phyloP scores from a whole-genome alignment of 768 basidiomycete species.

The Cyclocybe cylindracea region DNA sequence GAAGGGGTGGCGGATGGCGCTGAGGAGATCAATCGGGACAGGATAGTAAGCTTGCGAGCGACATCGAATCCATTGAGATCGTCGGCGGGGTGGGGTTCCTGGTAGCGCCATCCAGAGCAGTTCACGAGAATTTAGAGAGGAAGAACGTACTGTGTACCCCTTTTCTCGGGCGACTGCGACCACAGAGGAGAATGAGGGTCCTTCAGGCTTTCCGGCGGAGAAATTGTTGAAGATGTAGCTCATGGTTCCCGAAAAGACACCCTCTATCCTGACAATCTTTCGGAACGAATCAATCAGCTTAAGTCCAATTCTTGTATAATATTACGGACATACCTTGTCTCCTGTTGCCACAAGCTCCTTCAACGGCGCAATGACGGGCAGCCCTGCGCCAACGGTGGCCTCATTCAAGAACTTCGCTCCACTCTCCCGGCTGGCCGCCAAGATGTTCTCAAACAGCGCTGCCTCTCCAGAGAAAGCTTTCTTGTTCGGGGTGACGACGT shows the following conservation, averaged over 20 bases:
- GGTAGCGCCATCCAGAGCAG: neutral
- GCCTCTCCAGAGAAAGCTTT: slow-evolving; percentile 86
- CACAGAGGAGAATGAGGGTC: slow-evolving; percentile 84
- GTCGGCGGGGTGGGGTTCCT: slow-evolving; percentile 98
- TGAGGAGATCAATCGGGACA: slow-evolving; percentile 74
- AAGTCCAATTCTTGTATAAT: neutral
- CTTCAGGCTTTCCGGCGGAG: slow-evolving; percentile 67
- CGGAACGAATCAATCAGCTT: neutral
- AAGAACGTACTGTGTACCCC: slow-evolving; percentile 80
- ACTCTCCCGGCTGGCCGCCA: slow-evolving; percentile 54
- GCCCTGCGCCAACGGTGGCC: slow-evolving; percentile 92
- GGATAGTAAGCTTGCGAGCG: slow-evolving; percentile 94
- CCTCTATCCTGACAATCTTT: slow-evolving; percentile 88
- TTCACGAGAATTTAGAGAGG: neutral
- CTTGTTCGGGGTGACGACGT: slow-evolving; percentile 96
- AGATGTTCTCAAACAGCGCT: slow-evolving; percentile 67
- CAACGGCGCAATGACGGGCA: slow-evolving; percentile 89
- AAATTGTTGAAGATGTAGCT: slow-evolving; percentile 99
- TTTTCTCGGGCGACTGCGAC: slow-evolving; percentile 87
- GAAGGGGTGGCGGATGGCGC: slow-evolving; percentile 32
- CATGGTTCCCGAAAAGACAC: slow-evolving; percentile 96
- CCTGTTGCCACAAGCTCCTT: slow-evolving; percentile 92
- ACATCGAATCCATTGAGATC: slow-evolving; percentile 98
- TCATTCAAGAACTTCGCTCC: slow-evolving; percentile 81
- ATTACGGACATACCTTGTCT: slow-evolving; percentile 63